Percentiles rank a stretch among this genome's conserved stretches.
These are phyloP conservation scores for Pseudogymnoascus pannorum DNA, from an alignment of 2,329 filamentous ascomycete genomes.

Conservation along the genomic window DNA sequence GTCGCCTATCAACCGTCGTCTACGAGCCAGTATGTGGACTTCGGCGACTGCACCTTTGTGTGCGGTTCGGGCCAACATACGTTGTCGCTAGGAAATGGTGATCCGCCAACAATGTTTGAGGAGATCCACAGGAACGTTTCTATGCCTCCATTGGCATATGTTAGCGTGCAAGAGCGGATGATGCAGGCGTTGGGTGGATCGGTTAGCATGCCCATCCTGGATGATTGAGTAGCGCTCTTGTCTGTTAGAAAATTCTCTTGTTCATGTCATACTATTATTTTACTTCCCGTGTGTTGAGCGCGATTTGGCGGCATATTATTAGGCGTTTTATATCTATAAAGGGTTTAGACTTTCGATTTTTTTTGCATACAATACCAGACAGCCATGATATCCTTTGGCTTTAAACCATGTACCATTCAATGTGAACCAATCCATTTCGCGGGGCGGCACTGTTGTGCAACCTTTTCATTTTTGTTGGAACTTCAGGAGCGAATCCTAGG, in stretches of 20 bases:
- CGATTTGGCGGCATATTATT: constrained; percentile 6
- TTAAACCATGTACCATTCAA: background rate
- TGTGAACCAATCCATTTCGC: constrained; percentile 6
- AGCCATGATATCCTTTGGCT: background rate
- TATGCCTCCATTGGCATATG: background rate
- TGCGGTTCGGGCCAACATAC: constrained; percentile 3
- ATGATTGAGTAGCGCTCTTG: background rate
- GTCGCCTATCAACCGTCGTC: background rate
- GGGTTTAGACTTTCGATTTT: background rate
- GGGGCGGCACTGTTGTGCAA: background rate
- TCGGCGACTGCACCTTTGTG: constrained; percentile 1
- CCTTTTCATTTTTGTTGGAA: constrained; percentile 2
- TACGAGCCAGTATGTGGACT: background rate
- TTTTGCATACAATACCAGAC: background rate
- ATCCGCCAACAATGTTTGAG: background rate
- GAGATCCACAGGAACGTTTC: background rate
- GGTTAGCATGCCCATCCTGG: constrained; percentile 7
- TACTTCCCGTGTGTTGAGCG: background rate
- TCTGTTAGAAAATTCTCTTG: background rate
- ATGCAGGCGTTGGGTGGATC: constrained; percentile 3
- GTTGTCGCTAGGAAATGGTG: background rate
- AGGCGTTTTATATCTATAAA: constrained; percentile 7
- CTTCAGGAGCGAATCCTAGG: background rate
- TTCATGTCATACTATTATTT: background rate
- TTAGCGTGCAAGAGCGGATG: constrained; percentile 7